Evolutionary conservation across 371 early-diverging fungal species (phyloP).

Genomic region (Syncephalis plumigaleata): DNA sequence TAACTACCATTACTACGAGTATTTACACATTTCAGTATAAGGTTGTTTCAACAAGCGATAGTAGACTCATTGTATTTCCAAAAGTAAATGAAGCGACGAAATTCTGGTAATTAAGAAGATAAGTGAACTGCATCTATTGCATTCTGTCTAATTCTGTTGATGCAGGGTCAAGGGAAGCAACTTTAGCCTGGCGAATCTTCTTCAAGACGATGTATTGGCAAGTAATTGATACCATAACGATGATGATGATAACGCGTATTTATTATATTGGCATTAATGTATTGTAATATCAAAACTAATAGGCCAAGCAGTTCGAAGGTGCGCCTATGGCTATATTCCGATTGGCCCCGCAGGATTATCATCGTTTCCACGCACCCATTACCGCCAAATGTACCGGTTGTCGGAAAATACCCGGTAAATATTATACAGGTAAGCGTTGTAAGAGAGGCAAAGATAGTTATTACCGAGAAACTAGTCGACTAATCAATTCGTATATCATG

Average conservation of each 20-base stretch:
- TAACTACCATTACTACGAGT: too few relatives aligned
- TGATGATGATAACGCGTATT: conserved; percentile 10
- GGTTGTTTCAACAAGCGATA: conserved; percentile 19
- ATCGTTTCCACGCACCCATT: conserved; percentile 73
- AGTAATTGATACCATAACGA: conserved; percentile 2
- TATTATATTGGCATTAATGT: too few relatives aligned
- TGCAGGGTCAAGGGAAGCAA: conserved; percentile 59
- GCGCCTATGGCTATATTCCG: conserved; percentile 63
- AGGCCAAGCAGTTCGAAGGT: conserved; percentile 31
- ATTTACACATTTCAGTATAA: conserved; percentile 11
- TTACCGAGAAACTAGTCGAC: too few relatives aligned
- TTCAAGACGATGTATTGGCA: conserved; percentile 11
- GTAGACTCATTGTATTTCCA: conserved; percentile 50
- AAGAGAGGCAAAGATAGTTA: too few relatives aligned
- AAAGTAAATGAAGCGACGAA: conserved; percentile 45
- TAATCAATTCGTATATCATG: too few relatives aligned
- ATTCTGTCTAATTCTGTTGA: too few relatives aligned
- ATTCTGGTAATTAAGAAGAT: conserved; percentile 81
- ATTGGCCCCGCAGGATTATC: conserved; percentile 82
- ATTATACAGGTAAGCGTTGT: conserved; percentile 40
- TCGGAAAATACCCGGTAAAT: conserved; percentile 40
- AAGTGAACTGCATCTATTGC: too few relatives aligned
- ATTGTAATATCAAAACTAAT: too few relatives aligned
- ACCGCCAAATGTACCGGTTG: conserved; percentile 41
- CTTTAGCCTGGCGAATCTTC: conserved; percentile 42